Conservation (phyloP, 164 flowering plant species). For the Amborella trichopoda region DNA sequence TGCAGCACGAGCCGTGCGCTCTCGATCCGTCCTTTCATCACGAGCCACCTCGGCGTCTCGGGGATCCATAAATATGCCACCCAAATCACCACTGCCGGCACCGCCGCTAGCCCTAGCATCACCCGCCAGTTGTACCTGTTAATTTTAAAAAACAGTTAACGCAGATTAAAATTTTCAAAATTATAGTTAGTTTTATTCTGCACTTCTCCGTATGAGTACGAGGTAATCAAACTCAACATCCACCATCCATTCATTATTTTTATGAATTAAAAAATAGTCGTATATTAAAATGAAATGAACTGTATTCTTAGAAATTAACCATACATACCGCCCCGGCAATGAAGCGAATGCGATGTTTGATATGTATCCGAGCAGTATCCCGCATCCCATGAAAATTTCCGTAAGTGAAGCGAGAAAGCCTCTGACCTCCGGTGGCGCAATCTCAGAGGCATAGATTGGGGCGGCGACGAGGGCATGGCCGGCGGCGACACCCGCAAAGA, state of each 20-base stretch:
- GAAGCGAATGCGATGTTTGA: slow-evolving; percentile 11
- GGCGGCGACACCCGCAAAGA: slow-evolving; percentile 12
- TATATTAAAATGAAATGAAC: too few species aligned
- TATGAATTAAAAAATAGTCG: too few species aligned
- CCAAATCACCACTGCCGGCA: slow-evolving; percentile 7
- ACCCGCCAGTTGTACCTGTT: slow-evolving; percentile 13
- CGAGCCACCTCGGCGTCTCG: slow-evolving; percentile 35
- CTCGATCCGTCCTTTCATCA: slow-evolving; percentile 28
- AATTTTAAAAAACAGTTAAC: too few species aligned
- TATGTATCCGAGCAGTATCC: slow-evolving; percentile 10
- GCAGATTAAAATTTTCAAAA: too few species aligned
- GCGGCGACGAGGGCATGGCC: slow-evolving; percentile 14
- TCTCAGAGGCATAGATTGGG: slow-evolving; percentile 13
- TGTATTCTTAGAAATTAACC: too few species aligned
- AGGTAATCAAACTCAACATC: too few species aligned
- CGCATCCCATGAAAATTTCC: slow-evolving; percentile 13
- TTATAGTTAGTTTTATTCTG: too few species aligned
- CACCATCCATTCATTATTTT: too few species aligned
- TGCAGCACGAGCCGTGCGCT: slow-evolving; percentile 21
- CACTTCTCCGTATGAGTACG: too few species aligned
- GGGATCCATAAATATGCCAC: slow-evolving; percentile 22
- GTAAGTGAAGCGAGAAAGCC: slow-evolving; percentile 17
- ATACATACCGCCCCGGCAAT: slow-evolving; percentile 6
- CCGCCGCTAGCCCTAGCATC: slow-evolving; percentile 13
- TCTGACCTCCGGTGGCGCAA: slow-evolving; percentile 9